Evolutionary conservation across 441 rosid genomes (phyloP).

Genomic region (Erodium moschatum): DNA sequence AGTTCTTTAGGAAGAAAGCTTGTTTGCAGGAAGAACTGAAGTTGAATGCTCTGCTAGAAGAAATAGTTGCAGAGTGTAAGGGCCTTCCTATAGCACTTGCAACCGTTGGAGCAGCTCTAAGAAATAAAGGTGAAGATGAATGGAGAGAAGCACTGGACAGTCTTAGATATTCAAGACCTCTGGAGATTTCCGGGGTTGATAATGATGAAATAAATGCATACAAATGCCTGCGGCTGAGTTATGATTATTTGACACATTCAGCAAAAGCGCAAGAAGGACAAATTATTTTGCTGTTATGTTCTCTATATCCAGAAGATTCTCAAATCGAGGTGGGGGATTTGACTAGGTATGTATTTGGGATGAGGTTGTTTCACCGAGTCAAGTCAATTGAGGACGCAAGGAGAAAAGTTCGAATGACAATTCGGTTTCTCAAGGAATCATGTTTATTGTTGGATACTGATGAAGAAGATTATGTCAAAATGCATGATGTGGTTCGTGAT

Average conservation of each 20-base stretch:
- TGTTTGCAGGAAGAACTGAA: background rate
- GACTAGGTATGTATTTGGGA: background rate
- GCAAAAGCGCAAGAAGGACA: background rate
- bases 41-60: background rate
- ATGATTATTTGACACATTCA: background rate
- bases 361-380: background rate
- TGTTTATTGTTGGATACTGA: background rate
- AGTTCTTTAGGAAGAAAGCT: background rate
- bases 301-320: background rate
- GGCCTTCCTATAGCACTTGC: background rate
- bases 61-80: background rate
- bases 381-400: slow-evolving; percentile 1
- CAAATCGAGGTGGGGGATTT: background rate
- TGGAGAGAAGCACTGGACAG: background rate
- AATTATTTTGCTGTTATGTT: background rate
- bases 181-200: background rate
- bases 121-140: background rate
- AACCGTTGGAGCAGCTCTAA: background rate
- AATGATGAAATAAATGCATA: slow-evolving; percentile 1
- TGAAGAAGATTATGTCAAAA: background rate
- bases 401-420: background rate
- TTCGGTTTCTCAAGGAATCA: background rate
- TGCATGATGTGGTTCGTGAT: slow-evolving; percentile 4
- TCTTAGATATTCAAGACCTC: background rate
- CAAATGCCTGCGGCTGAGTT: background rate